phyloP scores from a whole-genome alignment of 352 stramenopile genomes.

The Globisporangium nunn region DNA sequence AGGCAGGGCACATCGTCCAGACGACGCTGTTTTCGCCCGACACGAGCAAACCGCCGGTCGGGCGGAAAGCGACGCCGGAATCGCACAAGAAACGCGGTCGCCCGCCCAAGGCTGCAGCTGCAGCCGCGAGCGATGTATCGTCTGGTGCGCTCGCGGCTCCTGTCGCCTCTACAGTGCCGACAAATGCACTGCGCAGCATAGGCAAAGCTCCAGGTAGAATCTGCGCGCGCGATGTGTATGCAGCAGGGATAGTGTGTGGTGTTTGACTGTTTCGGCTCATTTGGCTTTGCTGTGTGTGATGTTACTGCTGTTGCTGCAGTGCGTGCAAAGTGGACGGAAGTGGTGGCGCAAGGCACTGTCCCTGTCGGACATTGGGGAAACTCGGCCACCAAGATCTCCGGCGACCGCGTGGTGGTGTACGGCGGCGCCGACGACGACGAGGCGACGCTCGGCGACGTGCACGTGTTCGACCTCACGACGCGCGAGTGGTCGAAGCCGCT shows the following conservation, averaged over 20 bases:
- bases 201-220: slow-evolving; percentile 19
- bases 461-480: slow-evolving; percentile 79
- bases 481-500: slow-evolving; percentile 71
- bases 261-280: too few species aligned
- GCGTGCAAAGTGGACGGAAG: slow-evolving; percentile 26
- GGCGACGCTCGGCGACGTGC: slow-evolving; percentile 74
- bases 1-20: slow-evolving; percentile 14
- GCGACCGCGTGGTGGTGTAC: slow-evolving; percentile 86
- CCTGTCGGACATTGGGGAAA: slow-evolving; percentile 84
- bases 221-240: not conserved
- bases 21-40: slow-evolving; percentile 45
- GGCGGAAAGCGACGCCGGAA: slow-evolving; percentile 26
- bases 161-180: slow-evolving; percentile 4
- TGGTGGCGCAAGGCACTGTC: slow-evolving; percentile 24
- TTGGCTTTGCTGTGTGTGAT: not conserved
- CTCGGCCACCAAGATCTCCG: slow-evolving; percentile 83
- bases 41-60: slow-evolving; percentile 18
- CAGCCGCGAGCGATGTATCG: not conserved
- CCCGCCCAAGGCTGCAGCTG: slow-evolving; percentile 12
- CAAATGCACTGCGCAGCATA: slow-evolving; percentile 10
- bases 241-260: too few species aligned
- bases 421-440: slow-evolving; percentile 88
- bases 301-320: slow-evolving; percentile 8
- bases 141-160: not conserved
- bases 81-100: slow-evolving; percentile 36